These are phyloP conservation scores for Venustampulla echinocandica DNA, from an alignment of 495 filamentous ascomycete genomes.

Conservation along the genomic window DNA sequence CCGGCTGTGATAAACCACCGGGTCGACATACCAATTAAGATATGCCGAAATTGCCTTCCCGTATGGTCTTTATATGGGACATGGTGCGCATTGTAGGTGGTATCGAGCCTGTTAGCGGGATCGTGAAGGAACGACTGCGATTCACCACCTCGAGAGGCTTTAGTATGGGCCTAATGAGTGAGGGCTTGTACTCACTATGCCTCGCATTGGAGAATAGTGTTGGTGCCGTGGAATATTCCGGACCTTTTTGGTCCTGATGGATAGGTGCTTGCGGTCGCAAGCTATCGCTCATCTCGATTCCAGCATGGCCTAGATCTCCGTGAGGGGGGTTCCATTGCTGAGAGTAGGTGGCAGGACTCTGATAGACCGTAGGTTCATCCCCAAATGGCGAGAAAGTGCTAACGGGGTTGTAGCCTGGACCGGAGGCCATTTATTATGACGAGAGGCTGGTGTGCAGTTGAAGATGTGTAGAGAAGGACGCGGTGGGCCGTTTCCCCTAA, in stretches of 20 bases:
- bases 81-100: constrained; percentile 8
- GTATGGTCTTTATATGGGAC: constrained; percentile 17
- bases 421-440: background rate
- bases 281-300: constrained; percentile 8
- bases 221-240: background rate
- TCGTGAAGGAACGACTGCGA: constrained; percentile 13
- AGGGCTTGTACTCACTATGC: background rate
- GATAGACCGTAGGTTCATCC: background rate
- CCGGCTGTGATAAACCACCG: constrained; percentile 18
- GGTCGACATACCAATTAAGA: constrained; percentile 14
- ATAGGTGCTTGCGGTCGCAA: background rate
- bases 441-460: background rate
- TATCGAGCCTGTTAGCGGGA: constrained; percentile 12
- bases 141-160: background rate
- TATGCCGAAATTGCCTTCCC: constrained; percentile 17
- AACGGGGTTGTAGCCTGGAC: background rate
- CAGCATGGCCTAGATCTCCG: constrained; percentile 2
- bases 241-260: background rate
- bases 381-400: constrained; percentile 2
- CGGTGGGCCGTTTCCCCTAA: too few species aligned
- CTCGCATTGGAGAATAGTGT: background rate
- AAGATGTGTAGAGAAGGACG: too few species aligned
- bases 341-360: background rate
- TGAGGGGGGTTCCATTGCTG: background rate
- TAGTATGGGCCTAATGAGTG: background rate